These are phyloP conservation scores for Ophiostoma populinum DNA, from an alignment of 2,329 filamentous ascomycete genomes.

Conservation along the genomic window DNA sequence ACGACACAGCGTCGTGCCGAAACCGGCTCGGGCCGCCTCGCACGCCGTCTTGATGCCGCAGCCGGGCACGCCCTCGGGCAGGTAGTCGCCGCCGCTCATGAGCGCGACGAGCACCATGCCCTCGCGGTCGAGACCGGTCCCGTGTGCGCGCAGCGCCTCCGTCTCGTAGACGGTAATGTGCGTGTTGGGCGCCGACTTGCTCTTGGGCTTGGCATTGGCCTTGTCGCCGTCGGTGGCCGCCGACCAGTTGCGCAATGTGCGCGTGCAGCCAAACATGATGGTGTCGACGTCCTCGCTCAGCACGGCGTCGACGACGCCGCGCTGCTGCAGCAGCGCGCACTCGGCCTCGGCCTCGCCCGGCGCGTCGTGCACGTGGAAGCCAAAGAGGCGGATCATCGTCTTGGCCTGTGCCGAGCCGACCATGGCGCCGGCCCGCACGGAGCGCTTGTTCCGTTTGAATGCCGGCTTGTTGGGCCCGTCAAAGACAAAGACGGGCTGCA, in stretches of 20 bases:
- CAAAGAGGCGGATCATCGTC: conserved; percentile 67
- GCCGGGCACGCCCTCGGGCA: conserved; percentile 70
- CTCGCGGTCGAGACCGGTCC: conserved; percentile 54
- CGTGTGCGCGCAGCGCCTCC: conserved; percentile 11
- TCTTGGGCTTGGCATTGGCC: conserved; percentile 39
- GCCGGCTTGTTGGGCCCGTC: conserved; percentile 36
- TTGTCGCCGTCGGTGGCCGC: conserved; percentile 42
- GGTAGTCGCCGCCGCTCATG: conserved; percentile 90
- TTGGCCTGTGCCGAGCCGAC: conserved; percentile 64
- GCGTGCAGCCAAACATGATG: conserved; percentile 83
- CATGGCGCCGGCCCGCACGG: conserved; percentile 40
- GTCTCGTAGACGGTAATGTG: conserved; percentile 68
- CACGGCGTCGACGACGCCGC: conserved; percentile 79
- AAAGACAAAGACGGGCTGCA: conserved; percentile 36
- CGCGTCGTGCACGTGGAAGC: conserved; percentile 67
- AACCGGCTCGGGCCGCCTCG: conserved; percentile 77
- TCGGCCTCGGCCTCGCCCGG: conserved; percentile 94
- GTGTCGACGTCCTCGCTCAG: conserved; percentile 94
- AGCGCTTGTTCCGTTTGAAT: conserved; percentile 75
- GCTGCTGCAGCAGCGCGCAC: conserved; percentile 68
- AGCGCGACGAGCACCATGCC: conserved; percentile 90
- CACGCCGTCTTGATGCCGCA: conserved; percentile 80
- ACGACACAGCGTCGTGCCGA: conserved; percentile 57
- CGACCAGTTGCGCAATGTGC: conserved; percentile 69
- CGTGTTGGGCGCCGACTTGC: conserved; percentile 61